Evolutionary conservation across 2,329 filamentous ascomycete genomes (phyloP), one percentile per base, ranked within the genome.

Genomic region (Colletotrichum somersetense): DNA sequence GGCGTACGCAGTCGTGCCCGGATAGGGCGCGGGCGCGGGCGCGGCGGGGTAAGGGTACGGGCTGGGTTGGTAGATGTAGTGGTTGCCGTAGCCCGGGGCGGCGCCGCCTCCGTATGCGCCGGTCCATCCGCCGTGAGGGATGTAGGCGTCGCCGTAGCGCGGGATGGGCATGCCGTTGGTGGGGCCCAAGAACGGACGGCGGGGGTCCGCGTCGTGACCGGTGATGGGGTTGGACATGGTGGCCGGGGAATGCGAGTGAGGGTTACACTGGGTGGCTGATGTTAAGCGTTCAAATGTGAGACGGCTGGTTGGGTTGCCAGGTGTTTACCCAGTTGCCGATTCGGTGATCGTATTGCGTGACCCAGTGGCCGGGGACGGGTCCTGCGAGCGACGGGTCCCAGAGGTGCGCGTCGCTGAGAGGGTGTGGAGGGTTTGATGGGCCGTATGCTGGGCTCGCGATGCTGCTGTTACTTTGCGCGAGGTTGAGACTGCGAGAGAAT

Each of bases 81-180:
- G 40, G 23, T 40, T 67, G 33, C 71, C 68, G 64, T 72, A 73
- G 48, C 56, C 12, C 14, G 58, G 8, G 1, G 58, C 42, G 46
- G 1, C 46, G 10, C 46, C 46, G 5, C 26, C 57, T 23, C 68
- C 64, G 20, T 61, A 55, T 44, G 38, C 38, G 44, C 65, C 59
- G 61, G 58, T 63, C 62, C 67, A 64, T 50, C 82, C 82, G 30
- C 74, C 40, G 67, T 83, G 77, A 46, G 80, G 80, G 46, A 83
- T 80, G 66, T 83, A 83, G 23, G 82, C 76, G 67, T 84, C 81
- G 69, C 81, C 81, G 58, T 80, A 81, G 26, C 76, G 70, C 1
- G 80, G 80, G 33, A 80, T 52, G 46, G 20, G 82, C 80, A 42
- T 73, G 76, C 62, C 62, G 33, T 50, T 55, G 38, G 38, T 23